Conservation (phyloP, 176 grass and related monocot genomes). For the Secale cereale region DNA sequence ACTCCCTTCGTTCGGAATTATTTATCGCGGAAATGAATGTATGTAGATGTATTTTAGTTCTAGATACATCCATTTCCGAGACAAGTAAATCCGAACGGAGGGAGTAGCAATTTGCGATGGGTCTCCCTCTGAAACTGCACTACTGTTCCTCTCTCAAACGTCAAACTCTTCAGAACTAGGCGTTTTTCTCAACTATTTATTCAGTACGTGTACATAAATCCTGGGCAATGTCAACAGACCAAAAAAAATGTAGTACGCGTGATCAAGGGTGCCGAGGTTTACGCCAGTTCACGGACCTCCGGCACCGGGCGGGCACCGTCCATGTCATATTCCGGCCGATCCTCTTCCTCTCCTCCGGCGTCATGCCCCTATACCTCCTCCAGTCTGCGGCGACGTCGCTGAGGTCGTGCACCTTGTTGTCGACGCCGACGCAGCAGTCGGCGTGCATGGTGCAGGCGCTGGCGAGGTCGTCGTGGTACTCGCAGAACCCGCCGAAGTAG, state of each 20-base stretch:
- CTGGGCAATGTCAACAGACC: background rate
- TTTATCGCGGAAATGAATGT: too few species aligned
- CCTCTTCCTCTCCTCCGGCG: background rate
- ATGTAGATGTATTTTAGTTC: too few species aligned
- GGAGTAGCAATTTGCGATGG: too few species aligned
- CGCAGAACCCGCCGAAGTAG: slow-evolving; percentile 44
- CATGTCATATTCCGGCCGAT: background rate
- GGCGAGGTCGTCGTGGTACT: slow-evolving; percentile 13
- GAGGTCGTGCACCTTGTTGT: slow-evolving; percentile 52
- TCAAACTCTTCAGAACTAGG: too few species aligned
- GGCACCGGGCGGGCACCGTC: background rate
- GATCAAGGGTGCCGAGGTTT: background rate
- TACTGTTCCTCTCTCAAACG: too few species aligned
- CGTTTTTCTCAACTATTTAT: background rate
- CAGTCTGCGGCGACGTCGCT: slow-evolving; percentile 26
- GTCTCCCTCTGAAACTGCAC: too few species aligned
- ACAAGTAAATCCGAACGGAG: too few species aligned
- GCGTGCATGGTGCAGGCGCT: slow-evolving; percentile 55
- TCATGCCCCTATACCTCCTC: slow-evolving; percentile 28
- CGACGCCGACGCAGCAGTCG: slow-evolving; percentile 48
- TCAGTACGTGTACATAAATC: background rate
- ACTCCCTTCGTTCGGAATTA: too few species aligned
- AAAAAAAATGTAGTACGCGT: background rate
- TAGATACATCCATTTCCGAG: too few species aligned
- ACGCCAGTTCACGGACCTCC: slow-evolving; percentile 7